Evolutionary conservation across 331 rosid genomes (phyloP).

Genomic region (Quercus tomentella): DNA sequence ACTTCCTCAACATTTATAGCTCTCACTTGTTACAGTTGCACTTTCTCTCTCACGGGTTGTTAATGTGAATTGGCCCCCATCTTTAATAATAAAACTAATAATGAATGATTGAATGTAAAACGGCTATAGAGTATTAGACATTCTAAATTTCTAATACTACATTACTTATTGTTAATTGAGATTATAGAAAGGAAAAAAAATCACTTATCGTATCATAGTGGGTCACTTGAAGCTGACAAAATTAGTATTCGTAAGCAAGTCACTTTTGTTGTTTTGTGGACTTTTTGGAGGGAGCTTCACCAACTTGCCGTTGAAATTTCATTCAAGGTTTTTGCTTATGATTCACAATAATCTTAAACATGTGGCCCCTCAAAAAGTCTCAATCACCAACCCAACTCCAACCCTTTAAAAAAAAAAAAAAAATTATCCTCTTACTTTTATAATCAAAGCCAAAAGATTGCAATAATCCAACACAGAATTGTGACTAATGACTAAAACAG

Average conservation of each 20-base stretch:
- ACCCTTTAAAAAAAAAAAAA: not conserved
- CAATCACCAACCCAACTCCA: conserved; percentile 4
- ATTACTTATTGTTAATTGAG: not conserved
- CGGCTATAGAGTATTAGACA: conserved; percentile 14
- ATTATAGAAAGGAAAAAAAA: not conserved
- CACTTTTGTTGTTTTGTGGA: conserved; percentile 60
- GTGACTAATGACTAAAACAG: not conserved
- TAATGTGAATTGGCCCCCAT: too few relatives aligned
- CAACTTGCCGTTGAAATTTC: conserved; percentile 70
- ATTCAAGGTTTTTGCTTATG: conserved; percentile 21
- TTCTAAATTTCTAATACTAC: not conserved
- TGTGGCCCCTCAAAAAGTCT: conserved; percentile 43
- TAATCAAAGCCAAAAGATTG: not conserved
- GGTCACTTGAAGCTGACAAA: conserved; percentile 48
- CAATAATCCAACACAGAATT: not conserved
- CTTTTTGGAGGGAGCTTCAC: conserved; percentile 60
- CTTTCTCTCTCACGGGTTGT: conserved; percentile 35
- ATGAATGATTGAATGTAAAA: conserved; percentile 28
- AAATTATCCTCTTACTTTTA: not conserved
- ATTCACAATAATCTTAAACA: conserved; percentile 4
- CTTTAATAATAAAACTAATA: too few relatives aligned
- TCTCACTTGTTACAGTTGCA: conserved; percentile 22
- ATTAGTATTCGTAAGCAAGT: conserved; percentile 28
- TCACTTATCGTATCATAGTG: conserved; percentile 11
- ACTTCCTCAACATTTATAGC: conserved; percentile 26